Evolutionary conservation across 2,329 filamentous ascomycete genomes (phyloP).

Genomic region (Ophiostoma fasciatum): DNA sequence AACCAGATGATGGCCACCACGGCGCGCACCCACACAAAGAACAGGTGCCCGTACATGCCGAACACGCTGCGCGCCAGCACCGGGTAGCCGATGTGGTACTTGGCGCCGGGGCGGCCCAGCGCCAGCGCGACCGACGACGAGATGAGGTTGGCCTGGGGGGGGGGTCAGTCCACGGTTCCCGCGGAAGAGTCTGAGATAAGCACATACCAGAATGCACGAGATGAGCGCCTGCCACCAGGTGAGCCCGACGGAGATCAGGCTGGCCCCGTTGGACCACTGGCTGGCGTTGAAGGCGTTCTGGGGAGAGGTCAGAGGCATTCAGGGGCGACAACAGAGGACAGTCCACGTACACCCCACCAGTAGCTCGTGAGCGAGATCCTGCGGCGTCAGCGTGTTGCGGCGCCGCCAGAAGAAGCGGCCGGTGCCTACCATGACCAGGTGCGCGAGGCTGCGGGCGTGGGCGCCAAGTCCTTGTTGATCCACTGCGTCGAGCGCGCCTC

Average conservation of each 20-base stretch:
- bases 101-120: constrained; percentile 6
- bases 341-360: constrained; percentile 7
- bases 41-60: constrained; percentile 9
- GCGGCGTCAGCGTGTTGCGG: too few relatives aligned
- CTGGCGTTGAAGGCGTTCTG: constrained; percentile 9
- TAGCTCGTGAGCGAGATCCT: constrained; percentile 8
- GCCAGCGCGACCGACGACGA: constrained; percentile 3
- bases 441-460: constrained; percentile 2
- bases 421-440: constrained; percentile 6
- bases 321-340: not conserved
- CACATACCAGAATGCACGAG: not conserved
- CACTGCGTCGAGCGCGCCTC: constrained; percentile 6
- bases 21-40: constrained; percentile 5
- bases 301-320: not conserved
- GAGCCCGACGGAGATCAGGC: constrained; percentile 6
- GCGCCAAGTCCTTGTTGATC: constrained; percentile 8
- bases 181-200: too few relatives aligned
- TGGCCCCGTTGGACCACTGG: constrained; percentile 8
- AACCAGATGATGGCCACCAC: constrained; percentile 8
- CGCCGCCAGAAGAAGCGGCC: too few relatives aligned
- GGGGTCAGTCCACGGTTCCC: too few relatives aligned
- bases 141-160: constrained; percentile 2
- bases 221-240: constrained; percentile 9
- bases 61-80: constrained; percentile 7
- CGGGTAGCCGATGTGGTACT: constrained; percentile 10